Percentiles rank a stretch among this genome's conserved stretches.
Evolutionary conservation across 139 green algal genomes (phyloP).

Genomic region (Astrephomene gubernaculifera): DNA sequence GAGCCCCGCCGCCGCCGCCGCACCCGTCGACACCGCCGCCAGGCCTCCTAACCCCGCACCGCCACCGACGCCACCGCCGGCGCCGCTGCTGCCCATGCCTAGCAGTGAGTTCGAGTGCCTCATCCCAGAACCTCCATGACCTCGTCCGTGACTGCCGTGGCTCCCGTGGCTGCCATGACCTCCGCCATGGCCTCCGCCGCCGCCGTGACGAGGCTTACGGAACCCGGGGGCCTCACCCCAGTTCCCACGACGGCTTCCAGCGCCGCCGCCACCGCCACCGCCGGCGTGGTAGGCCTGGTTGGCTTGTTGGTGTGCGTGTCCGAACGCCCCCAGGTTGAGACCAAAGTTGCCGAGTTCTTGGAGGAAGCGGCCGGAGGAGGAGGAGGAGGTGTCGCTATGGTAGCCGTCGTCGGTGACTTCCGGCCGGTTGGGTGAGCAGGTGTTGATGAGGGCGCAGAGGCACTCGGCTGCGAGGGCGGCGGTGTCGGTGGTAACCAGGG

Average conservation of each 20-base stretch:
- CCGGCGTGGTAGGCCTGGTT: too few species aligned
- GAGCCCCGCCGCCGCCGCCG: too few species aligned
- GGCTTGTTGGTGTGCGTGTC: too few species aligned
- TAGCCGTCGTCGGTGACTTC: background rate
- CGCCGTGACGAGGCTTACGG: background rate
- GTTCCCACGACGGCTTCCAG: background rate
- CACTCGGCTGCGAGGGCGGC: slow-evolving; percentile 7
- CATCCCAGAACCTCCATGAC: too few species aligned
- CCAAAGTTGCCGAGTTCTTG: too few species aligned
- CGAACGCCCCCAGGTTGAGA: too few species aligned
- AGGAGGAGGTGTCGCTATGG: background rate
- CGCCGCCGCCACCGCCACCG: background rate
- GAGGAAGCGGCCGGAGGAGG: background rate
- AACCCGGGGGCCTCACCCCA: background rate
- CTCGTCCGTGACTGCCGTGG: background rate
- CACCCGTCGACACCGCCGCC: background rate
- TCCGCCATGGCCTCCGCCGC: background rate
- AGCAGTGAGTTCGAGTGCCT: too few species aligned
- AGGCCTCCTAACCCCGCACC: background rate
- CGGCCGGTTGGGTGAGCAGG: background rate
- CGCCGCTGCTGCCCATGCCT: too few species aligned
- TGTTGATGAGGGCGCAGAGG: slow-evolving; percentile 10
- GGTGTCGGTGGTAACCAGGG: background rate
- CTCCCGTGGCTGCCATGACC: background rate
- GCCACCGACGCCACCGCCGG: background rate